Conservation (phyloP, 1,284 basidiomycete species). For the Trametes pubescens region DNA sequence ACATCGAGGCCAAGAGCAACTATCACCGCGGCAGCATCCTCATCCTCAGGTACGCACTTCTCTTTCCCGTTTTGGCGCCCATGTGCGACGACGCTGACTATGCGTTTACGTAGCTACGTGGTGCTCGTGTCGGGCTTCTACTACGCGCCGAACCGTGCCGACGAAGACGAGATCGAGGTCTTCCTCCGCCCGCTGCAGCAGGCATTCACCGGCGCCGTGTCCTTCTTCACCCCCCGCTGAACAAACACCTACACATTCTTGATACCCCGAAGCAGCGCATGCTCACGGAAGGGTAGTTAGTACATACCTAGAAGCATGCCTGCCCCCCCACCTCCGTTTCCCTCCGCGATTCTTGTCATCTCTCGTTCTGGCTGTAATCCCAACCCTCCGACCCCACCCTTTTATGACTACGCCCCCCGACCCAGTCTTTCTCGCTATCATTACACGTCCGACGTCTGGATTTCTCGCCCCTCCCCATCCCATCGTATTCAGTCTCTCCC, state of each 20-base stretch:
- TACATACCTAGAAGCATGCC: background rate
- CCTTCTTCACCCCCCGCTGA: conserved; percentile 26
- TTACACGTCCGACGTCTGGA: conserved; percentile 6
- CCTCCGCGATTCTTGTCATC: background rate
- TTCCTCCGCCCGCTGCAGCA: conserved; percentile 21
- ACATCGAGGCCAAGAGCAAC: conserved; percentile 98
- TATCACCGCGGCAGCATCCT: conserved; percentile 96
- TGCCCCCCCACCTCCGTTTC: background rate
- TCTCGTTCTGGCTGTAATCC: conserved; percentile 10
- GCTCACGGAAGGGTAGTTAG: conserved; percentile 11
- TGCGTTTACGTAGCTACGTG: conserved; percentile 63
- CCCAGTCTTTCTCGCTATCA: background rate
- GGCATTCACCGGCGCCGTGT: conserved; percentile 15
- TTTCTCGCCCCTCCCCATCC: conserved; percentile 1
- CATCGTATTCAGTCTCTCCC: background rate
- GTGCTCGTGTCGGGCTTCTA: conserved; percentile 85
- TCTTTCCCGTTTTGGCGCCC: background rate
- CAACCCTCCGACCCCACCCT: background rate
- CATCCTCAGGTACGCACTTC: conserved; percentile 75
- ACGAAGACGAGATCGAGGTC: conserved; percentile 33
- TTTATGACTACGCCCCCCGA: background rate
- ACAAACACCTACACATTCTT: background rate
- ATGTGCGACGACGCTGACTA: conserved; percentile 2
- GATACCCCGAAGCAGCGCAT: conserved; percentile 15
- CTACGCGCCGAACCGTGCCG: conserved; percentile 62